phyloP scores from a whole-genome alignment of 345 rosid genomes.

The Populus euphratica region DNA sequence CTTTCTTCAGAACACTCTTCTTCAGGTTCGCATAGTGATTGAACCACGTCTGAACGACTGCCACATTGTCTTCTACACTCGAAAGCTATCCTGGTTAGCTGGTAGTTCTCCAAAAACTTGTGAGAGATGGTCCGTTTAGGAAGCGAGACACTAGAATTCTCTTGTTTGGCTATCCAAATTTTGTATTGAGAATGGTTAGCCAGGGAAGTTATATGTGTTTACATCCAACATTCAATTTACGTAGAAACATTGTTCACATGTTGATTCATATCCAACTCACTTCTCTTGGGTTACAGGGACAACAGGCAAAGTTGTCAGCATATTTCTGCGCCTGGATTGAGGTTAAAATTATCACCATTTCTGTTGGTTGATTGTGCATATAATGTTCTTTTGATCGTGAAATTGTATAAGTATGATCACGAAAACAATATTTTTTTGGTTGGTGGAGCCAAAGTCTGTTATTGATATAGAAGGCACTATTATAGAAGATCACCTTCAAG shows the following conservation, averaged over 20 bases:
- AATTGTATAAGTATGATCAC: background rate
- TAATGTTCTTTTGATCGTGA: background rate
- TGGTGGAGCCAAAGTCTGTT: background rate
- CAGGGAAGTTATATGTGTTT: background rate
- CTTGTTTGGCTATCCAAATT: background rate
- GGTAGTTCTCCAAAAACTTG: conserved; percentile 42
- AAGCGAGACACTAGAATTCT: background rate
- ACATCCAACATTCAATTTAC: conserved; percentile 77
- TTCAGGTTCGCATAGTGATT: conserved; percentile 55
- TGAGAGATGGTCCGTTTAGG: conserved; percentile 47
- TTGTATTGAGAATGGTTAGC: background rate
- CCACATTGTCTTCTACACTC: conserved; percentile 60
- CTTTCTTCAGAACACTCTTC: conserved; percentile 27
- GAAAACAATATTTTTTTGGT: too few relatives aligned
- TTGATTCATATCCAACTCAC: conserved; percentile 70
- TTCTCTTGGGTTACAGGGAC: conserved; percentile 44
- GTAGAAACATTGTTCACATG: conserved; percentile 73
- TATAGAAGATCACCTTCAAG: conserved; percentile 36
- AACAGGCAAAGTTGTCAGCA: background rate
- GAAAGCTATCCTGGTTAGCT: conserved; percentile 40
- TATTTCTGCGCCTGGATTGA: background rate
- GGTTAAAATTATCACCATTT: background rate
- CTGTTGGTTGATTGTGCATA: background rate
- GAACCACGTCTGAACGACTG: conserved; percentile 49
- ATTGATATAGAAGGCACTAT: background rate